Conservation (phyloP, 2,329 filamentous ascomycete genomes). For the Arthroderma sp. region DNA sequence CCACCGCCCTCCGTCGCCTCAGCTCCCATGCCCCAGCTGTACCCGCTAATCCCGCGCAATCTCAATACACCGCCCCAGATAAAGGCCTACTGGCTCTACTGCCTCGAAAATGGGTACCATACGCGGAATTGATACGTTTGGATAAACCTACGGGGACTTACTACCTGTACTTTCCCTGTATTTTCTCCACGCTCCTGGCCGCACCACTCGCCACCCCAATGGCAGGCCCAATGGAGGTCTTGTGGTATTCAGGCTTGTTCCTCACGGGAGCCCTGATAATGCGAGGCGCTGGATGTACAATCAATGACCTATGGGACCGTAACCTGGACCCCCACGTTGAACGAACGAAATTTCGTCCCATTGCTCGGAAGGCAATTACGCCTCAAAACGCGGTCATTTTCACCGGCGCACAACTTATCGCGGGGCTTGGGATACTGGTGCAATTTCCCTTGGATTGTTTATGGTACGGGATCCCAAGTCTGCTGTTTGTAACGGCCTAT, state of each 20-base stretch:
- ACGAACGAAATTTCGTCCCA: constrained; percentile 39
- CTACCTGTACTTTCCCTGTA: constrained; percentile 40
- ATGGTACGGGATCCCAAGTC: constrained; percentile 31
- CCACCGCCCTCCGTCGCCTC: background rate
- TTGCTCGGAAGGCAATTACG: constrained; percentile 39
- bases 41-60: background rate
- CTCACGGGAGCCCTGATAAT: constrained; percentile 36
- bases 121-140: constrained; percentile 41
- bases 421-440: constrained; percentile 30
- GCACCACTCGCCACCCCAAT: constrained; percentile 30
- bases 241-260: constrained; percentile 27
- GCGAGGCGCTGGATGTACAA: constrained; percentile 39
- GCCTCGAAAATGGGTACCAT: constrained; percentile 40
- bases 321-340: constrained; percentile 41
- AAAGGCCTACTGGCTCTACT: constrained; percentile 34
- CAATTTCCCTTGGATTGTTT: constrained; percentile 31
- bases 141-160: constrained; percentile 40
- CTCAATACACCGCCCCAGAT: constrained; percentile 32
- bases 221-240: constrained; percentile 23
- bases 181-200: constrained; percentile 35
- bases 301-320: constrained; percentile 44
- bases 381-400: constrained; percentile 32
- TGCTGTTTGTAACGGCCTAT: constrained; percentile 35
- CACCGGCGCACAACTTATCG: constrained; percentile 30
- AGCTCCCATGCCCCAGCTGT: background rate